phyloP scores from a whole-genome alignment of 176 grass and related monocot genomes.

The Lolium rigidum region DNA sequence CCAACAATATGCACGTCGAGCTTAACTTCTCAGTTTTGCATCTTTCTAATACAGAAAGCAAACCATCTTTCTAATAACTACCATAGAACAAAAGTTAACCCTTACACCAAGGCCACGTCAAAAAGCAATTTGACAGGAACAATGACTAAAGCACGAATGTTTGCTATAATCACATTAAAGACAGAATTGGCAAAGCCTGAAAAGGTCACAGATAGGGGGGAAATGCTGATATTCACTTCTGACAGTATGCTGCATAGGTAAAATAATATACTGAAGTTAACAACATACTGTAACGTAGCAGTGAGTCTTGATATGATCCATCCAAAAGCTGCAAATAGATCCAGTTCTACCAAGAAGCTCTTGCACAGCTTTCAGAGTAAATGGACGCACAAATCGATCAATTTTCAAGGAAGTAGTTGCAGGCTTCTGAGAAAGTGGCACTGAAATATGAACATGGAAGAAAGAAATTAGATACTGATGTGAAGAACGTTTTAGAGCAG shows the following conservation, averaged over 20 bases:
- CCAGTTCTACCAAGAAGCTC: slow-evolving; percentile 81
- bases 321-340: slow-evolving; percentile 80
- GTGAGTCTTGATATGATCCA: slow-evolving; percentile 93
- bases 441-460: slow-evolving; percentile 46
- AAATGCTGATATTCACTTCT: slow-evolving; percentile 12
- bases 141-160: neutral
- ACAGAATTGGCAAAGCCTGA: neutral
- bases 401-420: slow-evolving; percentile 83
- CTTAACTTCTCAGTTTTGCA: neutral
- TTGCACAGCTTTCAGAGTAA: slow-evolving; percentile 90
- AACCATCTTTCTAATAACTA: neutral
- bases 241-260: slow-evolving; percentile 19
- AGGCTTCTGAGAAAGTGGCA: slow-evolving; percentile 66
- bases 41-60: neutral
- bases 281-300: slow-evolving; percentile 83
- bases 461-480: slow-evolving; percentile 20
- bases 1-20: neutral
- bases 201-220: neutral
- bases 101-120: neutral
- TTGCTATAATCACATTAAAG: slow-evolving; percentile 15
- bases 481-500: no score
- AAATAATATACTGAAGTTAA: slow-evolving; percentile 12
- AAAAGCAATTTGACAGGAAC: neutral
- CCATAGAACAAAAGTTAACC: neutral
- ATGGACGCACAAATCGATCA: slow-evolving; percentile 75